Conservation (phyloP, 768 basidiomycete species). For the Nidularia sp. region DNA sequence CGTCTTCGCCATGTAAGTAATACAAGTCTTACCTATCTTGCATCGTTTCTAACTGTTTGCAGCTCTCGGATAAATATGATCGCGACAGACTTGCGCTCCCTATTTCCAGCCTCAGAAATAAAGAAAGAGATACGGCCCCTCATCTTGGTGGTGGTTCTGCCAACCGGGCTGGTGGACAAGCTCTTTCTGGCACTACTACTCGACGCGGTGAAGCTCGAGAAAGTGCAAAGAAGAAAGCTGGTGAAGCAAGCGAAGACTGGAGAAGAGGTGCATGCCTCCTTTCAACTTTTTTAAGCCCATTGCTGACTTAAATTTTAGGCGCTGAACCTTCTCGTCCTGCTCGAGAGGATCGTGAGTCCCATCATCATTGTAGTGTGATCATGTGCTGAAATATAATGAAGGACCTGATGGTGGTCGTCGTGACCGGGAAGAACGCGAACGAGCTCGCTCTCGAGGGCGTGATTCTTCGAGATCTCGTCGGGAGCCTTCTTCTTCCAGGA, state of each 20-base stretch:
- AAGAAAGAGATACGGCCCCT: conserved; percentile 66
- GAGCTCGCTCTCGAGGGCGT: conserved; percentile 58
- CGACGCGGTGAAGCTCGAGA: conserved; percentile 62
- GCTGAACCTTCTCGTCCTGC: conserved; percentile 44
- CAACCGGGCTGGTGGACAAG: conserved; percentile 32
- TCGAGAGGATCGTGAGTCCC: conserved; percentile 59
- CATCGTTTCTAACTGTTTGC: conserved; percentile 5
- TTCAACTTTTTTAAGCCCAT: conserved; percentile 7
- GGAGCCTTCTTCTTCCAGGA: conserved; percentile 50
- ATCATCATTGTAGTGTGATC: too few species aligned
- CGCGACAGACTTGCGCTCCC: conserved; percentile 69
- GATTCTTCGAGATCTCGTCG: conserved; percentile 60
- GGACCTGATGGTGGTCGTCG: conserved; percentile 51
- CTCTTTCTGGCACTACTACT: conserved; percentile 31
- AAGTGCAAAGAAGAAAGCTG: conserved; percentile 58
- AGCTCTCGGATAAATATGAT: conserved; percentile 89
- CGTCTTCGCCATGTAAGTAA: conserved; percentile 66
- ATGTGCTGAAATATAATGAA: conserved; percentile 10
- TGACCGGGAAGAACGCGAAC: conserved; percentile 62
- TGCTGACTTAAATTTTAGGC: conserved; percentile 21
- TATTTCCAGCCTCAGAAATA: conserved; percentile 44
- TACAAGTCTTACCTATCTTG: conserved; percentile 6
- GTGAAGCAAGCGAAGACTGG: conserved; percentile 81
- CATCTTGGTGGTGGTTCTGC: conserved; percentile 47
- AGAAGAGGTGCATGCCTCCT: conserved; percentile 58